These are phyloP conservation scores for Penicillium digitatum DNA, from an alignment of 2,329 filamentous ascomycete genomes.

Conservation along the genomic window DNA sequence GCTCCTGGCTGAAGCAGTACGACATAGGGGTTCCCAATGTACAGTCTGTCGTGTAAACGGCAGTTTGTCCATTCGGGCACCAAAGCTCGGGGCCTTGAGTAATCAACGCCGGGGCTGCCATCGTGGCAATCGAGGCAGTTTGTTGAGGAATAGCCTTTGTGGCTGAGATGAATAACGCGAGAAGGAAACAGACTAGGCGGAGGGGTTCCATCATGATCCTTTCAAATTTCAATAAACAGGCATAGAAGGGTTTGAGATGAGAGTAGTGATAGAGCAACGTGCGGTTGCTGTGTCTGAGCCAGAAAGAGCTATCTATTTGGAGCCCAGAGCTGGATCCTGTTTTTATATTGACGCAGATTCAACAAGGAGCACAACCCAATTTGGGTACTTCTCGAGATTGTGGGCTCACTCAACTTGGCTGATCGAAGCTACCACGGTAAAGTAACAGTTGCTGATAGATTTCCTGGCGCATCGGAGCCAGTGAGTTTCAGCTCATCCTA, in stretches of 20 bases:
- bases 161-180: background rate
- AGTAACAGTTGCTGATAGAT: background rate
- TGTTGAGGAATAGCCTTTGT: conserved; percentile 12
- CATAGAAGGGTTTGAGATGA: background rate
- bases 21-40: conserved; percentile 24
- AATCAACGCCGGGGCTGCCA: conserved; percentile 8
- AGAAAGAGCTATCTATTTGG: background rate
- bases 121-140: background rate
- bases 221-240: background rate
- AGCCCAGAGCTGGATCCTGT: background rate
- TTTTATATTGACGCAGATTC: background rate
- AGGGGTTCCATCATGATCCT: background rate
- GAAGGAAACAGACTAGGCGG: background rate
- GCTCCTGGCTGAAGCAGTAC: conserved; percentile 20
- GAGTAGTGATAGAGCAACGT: background rate
- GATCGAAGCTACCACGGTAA: background rate
- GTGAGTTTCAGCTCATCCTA: background rate
- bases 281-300: background rate
- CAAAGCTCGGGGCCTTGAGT: conserved; percentile 13
- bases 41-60: conserved; percentile 27
- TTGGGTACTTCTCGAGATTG: background rate
- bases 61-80: conserved; percentile 19
- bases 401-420: background rate
- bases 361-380: background rate
- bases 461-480: background rate